phyloP scores from a whole-genome alignment of 2,329 filamentous ascomycete species.

The Hypomyces rosellus region DNA sequence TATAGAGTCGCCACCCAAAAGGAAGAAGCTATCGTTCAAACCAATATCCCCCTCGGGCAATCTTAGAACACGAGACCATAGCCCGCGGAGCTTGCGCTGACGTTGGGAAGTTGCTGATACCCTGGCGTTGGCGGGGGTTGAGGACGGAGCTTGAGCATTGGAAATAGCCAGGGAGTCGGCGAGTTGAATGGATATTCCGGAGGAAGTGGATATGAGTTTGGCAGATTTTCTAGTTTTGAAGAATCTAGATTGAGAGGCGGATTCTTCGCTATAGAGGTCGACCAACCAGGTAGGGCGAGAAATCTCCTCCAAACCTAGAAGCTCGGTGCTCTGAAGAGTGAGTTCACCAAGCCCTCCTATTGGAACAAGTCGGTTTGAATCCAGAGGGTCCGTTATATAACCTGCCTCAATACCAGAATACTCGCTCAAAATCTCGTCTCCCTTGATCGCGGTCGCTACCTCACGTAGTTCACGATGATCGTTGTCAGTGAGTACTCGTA shows the following conservation, averaged over 20 bases:
- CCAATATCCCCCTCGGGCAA: conserved; percentile 41
- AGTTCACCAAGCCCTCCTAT: conserved; percentile 39
- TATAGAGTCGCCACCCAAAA: conserved; percentile 54
- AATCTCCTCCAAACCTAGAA: too few species aligned
- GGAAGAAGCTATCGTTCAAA: conserved; percentile 54
- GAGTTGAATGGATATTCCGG: conserved; percentile 24
- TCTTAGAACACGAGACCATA: conserved; percentile 44
- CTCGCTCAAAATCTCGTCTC: conserved; percentile 15
- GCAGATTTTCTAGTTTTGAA: conserved; percentile 37
- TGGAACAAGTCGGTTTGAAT: conserved; percentile 31
- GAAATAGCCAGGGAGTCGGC: conserved; percentile 17
- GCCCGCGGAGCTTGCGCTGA: conserved; percentile 37
- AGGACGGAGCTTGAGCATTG: conserved; percentile 4
- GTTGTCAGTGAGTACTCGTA: conserved; percentile 28
- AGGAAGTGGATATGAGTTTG: conserved; percentile 24
- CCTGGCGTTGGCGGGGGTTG: conserved; percentile 16
- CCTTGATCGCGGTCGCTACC: conserved; percentile 16
- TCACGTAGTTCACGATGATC: conserved; percentile 28
- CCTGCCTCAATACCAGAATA: conserved; percentile 23
- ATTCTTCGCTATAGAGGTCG: conserved; percentile 12
- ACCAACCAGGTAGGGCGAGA: too few species aligned
- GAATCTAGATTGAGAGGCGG: conserved; percentile 21
- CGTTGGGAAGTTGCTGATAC: conserved; percentile 35
- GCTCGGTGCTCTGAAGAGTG: conserved; percentile 27
- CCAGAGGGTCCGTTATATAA: conserved; percentile 35